phyloP scores from a whole-genome alignment of 2,329 filamentous ascomycete species.

The Beauveria scarabaeidicola region DNA sequence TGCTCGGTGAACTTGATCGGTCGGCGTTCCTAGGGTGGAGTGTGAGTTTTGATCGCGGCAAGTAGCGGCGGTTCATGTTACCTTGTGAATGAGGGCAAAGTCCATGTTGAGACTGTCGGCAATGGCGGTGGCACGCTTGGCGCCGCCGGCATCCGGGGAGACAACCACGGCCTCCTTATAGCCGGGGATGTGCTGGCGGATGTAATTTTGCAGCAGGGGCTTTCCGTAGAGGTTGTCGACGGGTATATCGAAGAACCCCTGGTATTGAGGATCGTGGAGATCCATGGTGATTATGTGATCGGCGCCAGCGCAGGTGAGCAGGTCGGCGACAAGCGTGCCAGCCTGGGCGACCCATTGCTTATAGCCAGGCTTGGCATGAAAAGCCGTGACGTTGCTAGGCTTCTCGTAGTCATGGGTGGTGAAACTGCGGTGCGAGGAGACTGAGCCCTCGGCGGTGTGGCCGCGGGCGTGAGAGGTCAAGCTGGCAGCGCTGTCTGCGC shows the following conservation, averaged over 20 bases:
- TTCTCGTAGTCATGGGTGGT: slow-evolving; percentile 60
- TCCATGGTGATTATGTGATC: slow-evolving; percentile 99
- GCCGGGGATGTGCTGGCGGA: slow-evolving; percentile 74
- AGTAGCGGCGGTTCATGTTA: slow-evolving; percentile 17
- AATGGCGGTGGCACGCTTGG: slow-evolving; percentile 91
- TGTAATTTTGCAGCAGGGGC: slow-evolving; percentile 61
- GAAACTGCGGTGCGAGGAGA: slow-evolving; percentile 40
- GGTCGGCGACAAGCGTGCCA: slow-evolving; percentile 86
- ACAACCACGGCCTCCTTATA: slow-evolving; percentile 85
- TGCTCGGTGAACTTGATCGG: slow-evolving; percentile 81
- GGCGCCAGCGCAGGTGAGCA: slow-evolving; percentile 89
- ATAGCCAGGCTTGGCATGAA: slow-evolving; percentile 82
- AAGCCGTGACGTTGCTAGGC: slow-evolving; percentile 44
- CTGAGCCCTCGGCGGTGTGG: slow-evolving; percentile 29
- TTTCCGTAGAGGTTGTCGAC: slow-evolving; percentile 95
- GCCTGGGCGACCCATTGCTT: slow-evolving; percentile 98
- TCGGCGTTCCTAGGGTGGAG: slow-evolving; percentile 61
- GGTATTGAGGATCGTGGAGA: slow-evolving; percentile 90
- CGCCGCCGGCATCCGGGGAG: slow-evolving; percentile 90
- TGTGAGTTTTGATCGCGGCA: slow-evolving; percentile 15
- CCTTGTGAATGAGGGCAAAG: slow-evolving; percentile 98
- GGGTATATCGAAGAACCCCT: slow-evolving; percentile 97
- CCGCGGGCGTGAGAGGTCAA: slow-evolving; percentile 26
- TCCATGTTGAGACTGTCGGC: slow-evolving; percentile 89
- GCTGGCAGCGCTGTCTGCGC: slow-evolving; percentile 29